Percentiles rank a stretch among this genome's conserved stretches.
These are phyloP conservation scores for Trichophyton schoenleinii DNA, from an alignment of 2,329 filamentous ascomycete species.

Conservation along the genomic window DNA sequence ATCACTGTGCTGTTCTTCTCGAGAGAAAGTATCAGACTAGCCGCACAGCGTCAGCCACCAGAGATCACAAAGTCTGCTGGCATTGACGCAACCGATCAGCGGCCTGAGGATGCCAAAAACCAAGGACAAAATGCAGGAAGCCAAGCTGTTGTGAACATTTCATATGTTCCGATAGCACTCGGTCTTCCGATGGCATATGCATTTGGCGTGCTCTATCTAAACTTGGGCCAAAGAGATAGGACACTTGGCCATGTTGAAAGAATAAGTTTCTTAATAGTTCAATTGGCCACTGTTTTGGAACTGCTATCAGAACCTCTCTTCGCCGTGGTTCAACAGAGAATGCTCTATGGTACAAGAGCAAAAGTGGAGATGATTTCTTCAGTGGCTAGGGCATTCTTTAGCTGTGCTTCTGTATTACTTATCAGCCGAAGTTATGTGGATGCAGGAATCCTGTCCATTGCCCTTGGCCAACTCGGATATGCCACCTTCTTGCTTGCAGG, in stretches of 20 bases:
- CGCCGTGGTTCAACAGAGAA: constrained; percentile 68
- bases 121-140: constrained; percentile 17
- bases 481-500: constrained; percentile 54
- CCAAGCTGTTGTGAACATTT: constrained; percentile 78
- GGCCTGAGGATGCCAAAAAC: constrained; percentile 10
- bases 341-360: constrained; percentile 69
- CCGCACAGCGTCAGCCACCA: constrained; percentile 61
- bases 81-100: background rate
- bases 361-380: constrained; percentile 74
- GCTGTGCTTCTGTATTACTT: constrained; percentile 58
- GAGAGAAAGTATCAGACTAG: constrained; percentile 79
- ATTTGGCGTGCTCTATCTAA: constrained; percentile 57
- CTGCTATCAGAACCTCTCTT: constrained; percentile 80
- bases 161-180: constrained; percentile 62
- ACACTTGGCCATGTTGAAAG: constrained; percentile 51
- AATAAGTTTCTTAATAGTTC: constrained; percentile 43
- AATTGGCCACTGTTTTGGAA: constrained; percentile 54
- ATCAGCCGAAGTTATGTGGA: constrained; percentile 42
- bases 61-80: constrained; percentile 10
- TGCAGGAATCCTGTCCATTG: constrained; percentile 75
- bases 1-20: constrained; percentile 91
- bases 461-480: constrained; percentile 71
- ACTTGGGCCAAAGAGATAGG: constrained; percentile 39
- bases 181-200: constrained; percentile 52
- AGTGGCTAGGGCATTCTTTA: constrained; percentile 60